These are phyloP conservation scores for Baorangia bicolor DNA, from an alignment of 768 basidiomycete species.

Conservation along the genomic window DNA sequence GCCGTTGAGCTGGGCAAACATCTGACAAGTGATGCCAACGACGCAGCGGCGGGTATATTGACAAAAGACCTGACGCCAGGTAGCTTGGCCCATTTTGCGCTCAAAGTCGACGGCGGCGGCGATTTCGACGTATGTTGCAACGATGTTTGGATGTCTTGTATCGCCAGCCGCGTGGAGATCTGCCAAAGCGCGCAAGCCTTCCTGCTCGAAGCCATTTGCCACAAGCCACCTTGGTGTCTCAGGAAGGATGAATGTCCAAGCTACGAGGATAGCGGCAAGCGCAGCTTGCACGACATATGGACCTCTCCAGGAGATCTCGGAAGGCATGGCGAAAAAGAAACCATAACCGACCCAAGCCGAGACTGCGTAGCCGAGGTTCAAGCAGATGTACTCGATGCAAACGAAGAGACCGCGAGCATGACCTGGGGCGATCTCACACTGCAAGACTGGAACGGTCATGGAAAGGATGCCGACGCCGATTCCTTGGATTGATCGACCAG, in stretches of 20 bases:
- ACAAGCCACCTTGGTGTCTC: constrained; percentile 57
- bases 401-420: constrained; percentile 52
- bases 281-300: constrained; percentile 54
- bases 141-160: constrained; percentile 40
- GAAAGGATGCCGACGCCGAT: constrained; percentile 51
- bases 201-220: constrained; percentile 49
- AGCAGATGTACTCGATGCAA: constrained; percentile 51
- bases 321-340: constrained; percentile 47
- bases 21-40: constrained; percentile 55
- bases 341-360: constrained; percentile 50
- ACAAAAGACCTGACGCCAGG: constrained; percentile 50
- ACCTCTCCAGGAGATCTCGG: constrained; percentile 54
- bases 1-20: constrained; percentile 55
- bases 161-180: constrained; percentile 57
- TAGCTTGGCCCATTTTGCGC: constrained; percentile 38
- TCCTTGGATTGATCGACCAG: constrained; percentile 47
- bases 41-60: constrained; percentile 49
- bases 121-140: constrained; percentile 45
- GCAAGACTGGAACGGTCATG: constrained; percentile 50
- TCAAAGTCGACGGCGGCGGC: constrained; percentile 41
- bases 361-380: constrained; percentile 50
- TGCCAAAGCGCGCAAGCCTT: constrained; percentile 52
- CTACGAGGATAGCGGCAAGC: constrained; percentile 45
- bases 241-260: constrained; percentile 49
- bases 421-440: constrained; percentile 48